Base-by-base conservation (phyloP, 805 yeast species). In the Alloascoidea hylecoeti region DNA sequence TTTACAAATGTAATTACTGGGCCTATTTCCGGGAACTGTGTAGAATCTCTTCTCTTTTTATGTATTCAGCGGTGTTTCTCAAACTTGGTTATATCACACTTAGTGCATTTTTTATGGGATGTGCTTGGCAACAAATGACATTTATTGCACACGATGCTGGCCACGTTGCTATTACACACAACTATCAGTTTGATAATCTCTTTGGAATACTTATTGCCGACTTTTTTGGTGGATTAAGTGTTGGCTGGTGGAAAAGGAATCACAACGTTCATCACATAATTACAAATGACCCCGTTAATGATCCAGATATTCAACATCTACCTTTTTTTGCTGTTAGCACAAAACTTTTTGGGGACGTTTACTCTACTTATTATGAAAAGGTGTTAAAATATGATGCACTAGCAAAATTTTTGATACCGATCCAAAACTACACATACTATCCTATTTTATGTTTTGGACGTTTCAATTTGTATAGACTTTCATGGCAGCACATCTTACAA, bases 211-310 rank as follows among this genome's bases (percentile, higher is more conserved):
- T 72, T 2, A 63, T 85, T 37, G 94, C 95, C 1, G 74, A 82
- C 44, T 85, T 68, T 63, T 57, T 75, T 38, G 96, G 96, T n/a
- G 96, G 96, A 0, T 63, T 85, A 33, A 81, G 94, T 35, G 52
- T 84, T 15, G 94, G 95, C 2, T 85, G 96, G 96, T 85, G 96
- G 96, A 86, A 85, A 49, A 66, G 88, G 38, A 85, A 82, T 56
- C 96, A 85, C 57, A 85, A 85, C 53, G 94, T 85, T n/a, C 96
- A 85, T 56, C 96, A 85, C 53, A 59, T 85, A 38, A 68, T 85
- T 39, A 81, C 95, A n/a, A 85, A 85, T 55, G 95, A 85, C 51
- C 95, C 96, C 0, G 79, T 80, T 2, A 95, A 86, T 52, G 96
- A 85, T 50, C 96, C 96, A 0, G 96, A 85, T 57, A 86, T 85